Evolutionary conservation across 352 stramenopile genomes (phyloP).

Genomic region (Phytophthora crassamura): DNA sequence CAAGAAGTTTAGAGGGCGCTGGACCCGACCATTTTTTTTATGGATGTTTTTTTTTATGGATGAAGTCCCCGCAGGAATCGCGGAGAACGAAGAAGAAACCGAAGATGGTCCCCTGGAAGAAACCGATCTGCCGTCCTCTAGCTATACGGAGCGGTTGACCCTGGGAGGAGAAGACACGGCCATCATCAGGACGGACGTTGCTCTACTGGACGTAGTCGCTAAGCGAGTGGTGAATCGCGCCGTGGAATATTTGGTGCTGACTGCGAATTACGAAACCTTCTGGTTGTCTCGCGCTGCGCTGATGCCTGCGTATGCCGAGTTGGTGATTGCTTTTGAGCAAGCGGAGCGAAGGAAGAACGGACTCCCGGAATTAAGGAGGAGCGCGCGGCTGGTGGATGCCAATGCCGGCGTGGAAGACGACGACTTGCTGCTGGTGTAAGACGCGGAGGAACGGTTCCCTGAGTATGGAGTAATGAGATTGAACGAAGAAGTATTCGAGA

Average conservation of each 20-base stretch:
- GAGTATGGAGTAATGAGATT: too few species aligned
- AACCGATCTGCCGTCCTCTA: neutral
- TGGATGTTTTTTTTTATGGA: too few species aligned
- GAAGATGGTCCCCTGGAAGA: neutral
- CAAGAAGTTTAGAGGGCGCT: neutral
- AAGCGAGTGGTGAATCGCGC: neutral
- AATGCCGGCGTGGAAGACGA: conserved; percentile 4
- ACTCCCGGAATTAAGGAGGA: neutral
- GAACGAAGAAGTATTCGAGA: too few species aligned
- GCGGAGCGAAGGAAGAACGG: neutral
- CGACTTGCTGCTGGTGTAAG: neutral
- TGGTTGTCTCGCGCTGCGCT: neutral
- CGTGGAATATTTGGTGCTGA: conserved; percentile 5
- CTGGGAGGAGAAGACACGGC: conserved; percentile 11
- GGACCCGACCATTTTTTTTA: neutral
- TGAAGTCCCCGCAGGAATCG: neutral
- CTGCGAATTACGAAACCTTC: neutral
- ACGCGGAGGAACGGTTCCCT: too few species aligned
- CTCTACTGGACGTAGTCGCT: conserved; percentile 5
- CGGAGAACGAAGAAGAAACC: neutral
- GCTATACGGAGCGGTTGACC: conserved; percentile 6
- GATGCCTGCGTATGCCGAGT: neutral
- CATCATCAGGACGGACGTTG: neutral
- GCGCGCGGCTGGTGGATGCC: neutral
- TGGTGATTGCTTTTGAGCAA: neutral